phyloP scores from a whole-genome alignment of 441 rosid genomes.

The Adansonia rubrostipa region DNA sequence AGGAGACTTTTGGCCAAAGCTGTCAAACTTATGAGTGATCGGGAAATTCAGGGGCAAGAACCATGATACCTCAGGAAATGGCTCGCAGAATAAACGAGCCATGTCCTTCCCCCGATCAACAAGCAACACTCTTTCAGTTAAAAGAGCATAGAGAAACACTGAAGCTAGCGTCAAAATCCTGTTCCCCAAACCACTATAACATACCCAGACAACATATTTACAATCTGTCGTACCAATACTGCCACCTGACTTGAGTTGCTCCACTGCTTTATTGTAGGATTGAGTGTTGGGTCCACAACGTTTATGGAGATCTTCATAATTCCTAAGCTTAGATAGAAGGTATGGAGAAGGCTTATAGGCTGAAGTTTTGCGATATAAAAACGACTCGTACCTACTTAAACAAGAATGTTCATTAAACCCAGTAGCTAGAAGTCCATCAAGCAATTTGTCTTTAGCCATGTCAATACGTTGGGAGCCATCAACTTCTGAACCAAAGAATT shows the following conservation, averaged over 20 bases:
- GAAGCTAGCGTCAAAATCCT: slow-evolving; percentile 69
- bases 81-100: slow-evolving; percentile 69
- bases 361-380: slow-evolving; percentile 54
- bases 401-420: slow-evolving; percentile 67
- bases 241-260: slow-evolving; percentile 46
- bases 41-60: slow-evolving; percentile 64
- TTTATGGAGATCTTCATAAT: slow-evolving; percentile 66
- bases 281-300: slow-evolving; percentile 71
- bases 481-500: slow-evolving; percentile 34
- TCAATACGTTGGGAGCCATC: slow-evolving; percentile 32
- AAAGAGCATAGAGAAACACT: slow-evolving; percentile 70
- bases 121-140: slow-evolving; percentile 68
- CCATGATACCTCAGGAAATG: slow-evolving; percentile 70
- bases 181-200: slow-evolving; percentile 79
- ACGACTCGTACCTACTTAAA: slow-evolving; percentile 59
- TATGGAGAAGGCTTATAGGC: slow-evolving; percentile 62
- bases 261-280: slow-evolving; percentile 55
- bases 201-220: slow-evolving; percentile 72
- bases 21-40: slow-evolving; percentile 35
- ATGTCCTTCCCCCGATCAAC: slow-evolving; percentile 74
- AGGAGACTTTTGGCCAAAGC: slow-evolving; percentile 49
- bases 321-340: slow-evolving; percentile 70
- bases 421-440: slow-evolving; percentile 66
- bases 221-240: slow-evolving; percentile 47
- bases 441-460: slow-evolving; percentile 47